These are phyloP conservation scores for Irpex sp. DNA, from an alignment of 1,284 basidiomycete genomes.

Conservation along the genomic window DNA sequence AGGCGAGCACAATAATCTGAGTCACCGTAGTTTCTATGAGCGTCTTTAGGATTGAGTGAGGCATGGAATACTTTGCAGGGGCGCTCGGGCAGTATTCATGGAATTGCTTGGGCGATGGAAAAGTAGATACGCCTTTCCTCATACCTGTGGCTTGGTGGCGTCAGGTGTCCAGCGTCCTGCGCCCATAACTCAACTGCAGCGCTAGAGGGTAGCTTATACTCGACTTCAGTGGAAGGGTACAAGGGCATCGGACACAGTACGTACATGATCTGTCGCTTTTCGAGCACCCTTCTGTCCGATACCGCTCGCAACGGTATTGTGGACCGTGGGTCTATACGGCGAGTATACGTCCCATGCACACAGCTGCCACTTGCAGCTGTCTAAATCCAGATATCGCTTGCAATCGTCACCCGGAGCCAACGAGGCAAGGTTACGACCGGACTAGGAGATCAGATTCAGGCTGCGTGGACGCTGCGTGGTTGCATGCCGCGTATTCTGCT, in stretches of 20 bases:
- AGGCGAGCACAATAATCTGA: too few species aligned
- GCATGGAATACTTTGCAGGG: neutral
- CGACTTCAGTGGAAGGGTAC: neutral
- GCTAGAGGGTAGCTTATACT: neutral
- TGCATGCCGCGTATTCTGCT: neutral
- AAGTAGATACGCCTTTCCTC: neutral
- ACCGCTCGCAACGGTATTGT: neutral
- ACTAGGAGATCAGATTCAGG: neutral
- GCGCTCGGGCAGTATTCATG: neutral
- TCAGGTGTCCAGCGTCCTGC: neutral
- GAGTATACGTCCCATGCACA: neutral
- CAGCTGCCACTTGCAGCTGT: neutral
- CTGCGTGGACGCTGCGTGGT: neutral
- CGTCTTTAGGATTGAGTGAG: neutral
- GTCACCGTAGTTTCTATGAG: too few species aligned
- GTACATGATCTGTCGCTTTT: neutral
- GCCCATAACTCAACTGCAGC: conserved; percentile 4
- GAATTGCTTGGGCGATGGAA: neutral
- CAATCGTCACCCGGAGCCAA: neutral
- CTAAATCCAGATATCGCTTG: neutral
- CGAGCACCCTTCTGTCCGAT: neutral
- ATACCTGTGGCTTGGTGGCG: neutral
- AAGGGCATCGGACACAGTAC: neutral
- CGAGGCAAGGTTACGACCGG: neutral
- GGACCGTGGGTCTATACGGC: neutral